phyloP scores from a whole-genome alignment of 2,329 filamentous ascomycete genomes.

The Aureobasidium leucospermi region DNA sequence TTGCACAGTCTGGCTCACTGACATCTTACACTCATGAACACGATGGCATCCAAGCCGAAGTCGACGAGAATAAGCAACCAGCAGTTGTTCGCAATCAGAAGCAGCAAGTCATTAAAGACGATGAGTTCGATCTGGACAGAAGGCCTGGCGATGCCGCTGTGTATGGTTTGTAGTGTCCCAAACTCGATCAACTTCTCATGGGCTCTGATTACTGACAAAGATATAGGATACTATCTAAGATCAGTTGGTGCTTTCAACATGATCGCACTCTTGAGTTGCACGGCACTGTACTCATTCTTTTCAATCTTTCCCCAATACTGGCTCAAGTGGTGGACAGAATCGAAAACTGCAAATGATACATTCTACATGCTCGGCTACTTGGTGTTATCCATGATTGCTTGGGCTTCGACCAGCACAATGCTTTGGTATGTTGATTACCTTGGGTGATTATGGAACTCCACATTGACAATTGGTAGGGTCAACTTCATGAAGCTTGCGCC shows the following conservation, averaged over 20 bases:
- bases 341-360: constrained; percentile 30
- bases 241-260: background rate
- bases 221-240: background rate
- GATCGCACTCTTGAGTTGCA: constrained; percentile 20
- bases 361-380: constrained; percentile 21
- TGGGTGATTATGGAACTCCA: background rate
- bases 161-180: constrained; percentile 17
- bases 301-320: constrained; percentile 31
- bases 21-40: background rate
- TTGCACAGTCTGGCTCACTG: background rate
- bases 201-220: background rate
- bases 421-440: constrained; percentile 22
- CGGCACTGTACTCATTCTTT: constrained; percentile 20
- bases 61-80: background rate
- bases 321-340: constrained; percentile 43
- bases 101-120: background rate
- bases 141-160: constrained; percentile 31
- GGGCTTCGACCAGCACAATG: constrained; percentile 24
- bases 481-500: constrained; percentile 48
- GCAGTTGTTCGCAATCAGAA: background rate
- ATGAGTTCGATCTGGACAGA: constrained; percentile 19
- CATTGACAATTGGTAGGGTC: constrained; percentile 25
- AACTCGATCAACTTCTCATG: background rate
- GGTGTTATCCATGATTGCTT: background rate
- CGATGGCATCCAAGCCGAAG: background rate